phyloP scores from a whole-genome alignment of 1,139 yeast species.

The Candida sp. region DNA sequence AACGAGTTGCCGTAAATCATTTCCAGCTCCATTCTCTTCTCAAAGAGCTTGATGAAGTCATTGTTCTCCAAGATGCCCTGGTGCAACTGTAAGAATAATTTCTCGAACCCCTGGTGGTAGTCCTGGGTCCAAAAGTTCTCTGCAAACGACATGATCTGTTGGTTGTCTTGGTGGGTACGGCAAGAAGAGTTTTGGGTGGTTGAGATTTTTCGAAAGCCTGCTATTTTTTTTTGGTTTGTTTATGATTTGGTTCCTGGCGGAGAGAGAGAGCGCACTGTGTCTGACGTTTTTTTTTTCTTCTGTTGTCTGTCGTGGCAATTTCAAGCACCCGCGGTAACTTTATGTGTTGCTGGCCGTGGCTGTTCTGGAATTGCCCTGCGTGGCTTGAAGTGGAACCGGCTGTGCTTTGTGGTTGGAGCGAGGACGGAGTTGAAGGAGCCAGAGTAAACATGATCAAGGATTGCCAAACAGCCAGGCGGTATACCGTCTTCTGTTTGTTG shows the following conservation, averaged over 20 bases:
- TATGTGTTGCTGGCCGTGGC: too few species aligned
- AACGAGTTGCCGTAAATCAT: constrained; percentile 66
- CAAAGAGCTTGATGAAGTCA: constrained; percentile 67
- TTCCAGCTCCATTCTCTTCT: constrained; percentile 78
- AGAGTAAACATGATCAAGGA: too few species aligned
- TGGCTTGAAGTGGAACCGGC: too few species aligned
- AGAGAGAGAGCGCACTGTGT: too few species aligned
- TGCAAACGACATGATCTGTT: constrained; percentile 57
- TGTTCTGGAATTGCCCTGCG: too few species aligned
- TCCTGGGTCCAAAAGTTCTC: constrained; percentile 83
- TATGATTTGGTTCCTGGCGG: neutral
- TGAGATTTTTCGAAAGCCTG: neutral
- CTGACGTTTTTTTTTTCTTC: neutral
- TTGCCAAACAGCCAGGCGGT: too few species aligned
- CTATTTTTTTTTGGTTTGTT: neutral
- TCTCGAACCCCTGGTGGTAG: constrained; percentile 60
- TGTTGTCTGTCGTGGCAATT: neutral
- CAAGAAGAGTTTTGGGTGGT: neutral
- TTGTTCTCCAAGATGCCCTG: constrained; percentile 79
- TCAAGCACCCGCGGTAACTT: neutral
- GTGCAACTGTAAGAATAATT: constrained; percentile 66
- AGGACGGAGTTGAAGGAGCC: too few species aligned
- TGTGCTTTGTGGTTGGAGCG: too few species aligned
- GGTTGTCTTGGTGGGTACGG: neutral
- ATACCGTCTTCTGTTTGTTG: too few species aligned